These are phyloP conservation scores for Thinopyrum obtusiflorum DNA, from an alignment of 202 grass and related monocot species.

Conservation along the genomic window DNA sequence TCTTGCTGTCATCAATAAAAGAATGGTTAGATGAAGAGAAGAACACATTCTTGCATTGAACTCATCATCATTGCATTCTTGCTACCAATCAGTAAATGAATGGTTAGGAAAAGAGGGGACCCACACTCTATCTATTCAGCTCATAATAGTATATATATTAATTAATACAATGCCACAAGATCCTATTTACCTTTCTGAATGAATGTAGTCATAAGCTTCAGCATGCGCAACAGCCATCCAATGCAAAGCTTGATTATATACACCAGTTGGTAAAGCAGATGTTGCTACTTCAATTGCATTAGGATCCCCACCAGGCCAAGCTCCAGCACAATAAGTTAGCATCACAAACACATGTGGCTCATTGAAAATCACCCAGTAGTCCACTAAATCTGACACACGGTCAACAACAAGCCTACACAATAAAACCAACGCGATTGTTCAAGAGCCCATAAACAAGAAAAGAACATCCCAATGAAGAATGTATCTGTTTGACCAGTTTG, in stretches of 20 bases:
- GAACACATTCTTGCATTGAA: neutral
- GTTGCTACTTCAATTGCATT: conserved; percentile 83
- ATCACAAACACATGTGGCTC: conserved; percentile 93
- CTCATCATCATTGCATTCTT: conserved; percentile 40
- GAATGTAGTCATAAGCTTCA: conserved; percentile 88
- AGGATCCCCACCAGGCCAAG: conserved; percentile 94
- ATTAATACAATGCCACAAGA: neutral
- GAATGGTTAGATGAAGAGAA: conserved; percentile 22
- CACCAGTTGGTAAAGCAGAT: conserved; percentile 78
- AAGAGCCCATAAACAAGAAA: neutral
- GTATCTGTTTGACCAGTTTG: neutral
- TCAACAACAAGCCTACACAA: conserved; percentile 74
- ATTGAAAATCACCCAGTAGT: conserved; percentile 95
- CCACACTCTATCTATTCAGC: neutral
- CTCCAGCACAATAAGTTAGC: conserved; percentile 91
- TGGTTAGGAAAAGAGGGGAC: conserved; percentile 17
- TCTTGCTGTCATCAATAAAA: conserved; percentile 54
- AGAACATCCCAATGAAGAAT: conserved; percentile 20
- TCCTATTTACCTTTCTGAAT: conserved; percentile 59
- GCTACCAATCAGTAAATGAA: conserved; percentile 40
- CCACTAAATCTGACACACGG: conserved; percentile 80
- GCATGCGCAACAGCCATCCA: conserved; percentile 84
- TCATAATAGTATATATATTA: neutral
- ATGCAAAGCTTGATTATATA: conserved; percentile 80
- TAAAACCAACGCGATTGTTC: conserved; percentile 19